Base-by-base conservation (phyloP, 257 asterid species). In the Scutellaria baicalensis region DNA sequence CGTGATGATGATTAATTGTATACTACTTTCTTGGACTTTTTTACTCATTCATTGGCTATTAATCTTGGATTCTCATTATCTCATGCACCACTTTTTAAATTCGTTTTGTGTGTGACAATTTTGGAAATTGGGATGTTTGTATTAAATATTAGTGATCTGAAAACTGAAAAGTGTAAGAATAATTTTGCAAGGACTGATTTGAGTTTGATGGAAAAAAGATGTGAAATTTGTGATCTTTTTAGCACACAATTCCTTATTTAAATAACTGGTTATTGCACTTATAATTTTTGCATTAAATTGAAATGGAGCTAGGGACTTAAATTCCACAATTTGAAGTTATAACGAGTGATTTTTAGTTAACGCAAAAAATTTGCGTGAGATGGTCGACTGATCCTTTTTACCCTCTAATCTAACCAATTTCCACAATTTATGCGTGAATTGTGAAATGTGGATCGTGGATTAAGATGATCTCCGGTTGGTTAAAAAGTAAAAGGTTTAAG, bases 1-100 rank as follows among this genome's bases (percentile, higher is more conserved):
- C 66, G 44, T 64, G 50, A 85, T 84, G 73, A 88, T 88, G 59
- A 69, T 50, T 69, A 56, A 49, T 78, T 78, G 83, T 83, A 76
- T 82, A 79, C 74, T 72, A 78, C 73, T 35, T 73, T 66, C 59
- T 77, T 76, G 73, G 33, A 67, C 61, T 74, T 66, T 68, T 78
- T 75, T 51, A 18, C 55, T 54, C 20, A 49, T 72, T 64, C 59
- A 79, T 75, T 79, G 70, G 61, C 13, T 36, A 3, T 14, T 66
- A 52, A 39, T 59, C 58, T 71, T 71, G 47, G 27, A 63, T 66
- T 44, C 59, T 21, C 40, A 59, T 57, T 50, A 6, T 75, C 63
- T 55, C 73, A 69, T 44, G 72, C 66, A 70, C 9, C 2, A 27
- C 18, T 17, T 54, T 48, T 61, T 74, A 6, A 10, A 18, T 6